These are phyloP conservation scores for Scutellaria galericulata DNA, from an alignment of 257 asterid species.

Conservation along the genomic window DNA sequence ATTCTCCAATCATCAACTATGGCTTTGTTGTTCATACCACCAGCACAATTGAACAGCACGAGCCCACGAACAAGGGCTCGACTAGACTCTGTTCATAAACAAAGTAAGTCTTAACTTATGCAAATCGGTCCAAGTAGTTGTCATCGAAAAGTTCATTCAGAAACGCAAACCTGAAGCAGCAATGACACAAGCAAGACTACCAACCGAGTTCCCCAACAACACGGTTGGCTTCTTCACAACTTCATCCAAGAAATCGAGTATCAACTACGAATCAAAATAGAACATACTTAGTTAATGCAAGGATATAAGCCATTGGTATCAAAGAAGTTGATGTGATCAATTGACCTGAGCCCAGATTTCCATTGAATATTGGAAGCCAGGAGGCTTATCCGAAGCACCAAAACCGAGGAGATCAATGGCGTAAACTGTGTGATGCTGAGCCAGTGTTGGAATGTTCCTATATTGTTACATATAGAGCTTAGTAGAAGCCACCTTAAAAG, in stretches of 20 bases:
- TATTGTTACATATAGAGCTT: constrained; percentile 19
- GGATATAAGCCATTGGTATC: constrained; percentile 9
- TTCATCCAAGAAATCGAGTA: constrained; percentile 75
- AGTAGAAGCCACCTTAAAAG: constrained; percentile 4
- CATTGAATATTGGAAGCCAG: constrained; percentile 75
- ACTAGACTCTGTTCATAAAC: constrained; percentile 52
- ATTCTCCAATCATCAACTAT: constrained; percentile 98
- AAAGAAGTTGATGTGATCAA: constrained; percentile 11
- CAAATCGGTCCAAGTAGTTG: constrained; percentile 15
- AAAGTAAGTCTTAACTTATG: background rate
- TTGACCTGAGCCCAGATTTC: constrained; percentile 84
- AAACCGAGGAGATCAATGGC: constrained; percentile 94
- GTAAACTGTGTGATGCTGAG: constrained; percentile 65
- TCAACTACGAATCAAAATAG: constrained; percentile 53
- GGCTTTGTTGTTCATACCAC: constrained; percentile 99
- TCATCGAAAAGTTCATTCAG: background rate
- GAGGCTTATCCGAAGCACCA: constrained; percentile 96
- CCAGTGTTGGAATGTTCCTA: constrained; percentile 75
- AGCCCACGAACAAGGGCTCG: constrained; percentile 64
- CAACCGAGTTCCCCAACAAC: constrained; percentile 86
- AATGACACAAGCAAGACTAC: constrained; percentile 95
- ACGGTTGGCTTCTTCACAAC: constrained; percentile 75
- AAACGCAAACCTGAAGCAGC: constrained; percentile 74
- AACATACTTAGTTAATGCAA: background rate
- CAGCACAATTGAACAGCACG: constrained; percentile 88